Conservation (phyloP, 202 grass and related monocot species). For the Brachypodium distachyon region DNA sequence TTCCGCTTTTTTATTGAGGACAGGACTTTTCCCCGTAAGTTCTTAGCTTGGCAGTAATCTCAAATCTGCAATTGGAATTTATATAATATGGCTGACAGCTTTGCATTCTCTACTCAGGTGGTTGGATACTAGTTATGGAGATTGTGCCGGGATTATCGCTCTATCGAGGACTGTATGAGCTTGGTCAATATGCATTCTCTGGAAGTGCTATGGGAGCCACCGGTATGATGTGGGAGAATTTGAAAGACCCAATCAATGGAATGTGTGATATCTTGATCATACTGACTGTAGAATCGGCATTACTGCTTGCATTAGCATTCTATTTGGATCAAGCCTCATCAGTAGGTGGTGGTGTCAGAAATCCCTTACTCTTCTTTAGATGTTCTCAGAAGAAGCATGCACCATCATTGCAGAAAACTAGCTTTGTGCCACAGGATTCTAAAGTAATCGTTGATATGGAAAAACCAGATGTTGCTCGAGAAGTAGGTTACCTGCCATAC, state of each 20-base stretch:
- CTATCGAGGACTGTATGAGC: slow-evolving; percentile 63
- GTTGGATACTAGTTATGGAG: slow-evolving; percentile 61
- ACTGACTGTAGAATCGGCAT: slow-evolving; percentile 56
- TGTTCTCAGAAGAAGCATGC: slow-evolving; percentile 22
- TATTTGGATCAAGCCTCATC: slow-evolving; percentile 43
- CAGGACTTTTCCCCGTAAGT: slow-evolving; percentile 43
- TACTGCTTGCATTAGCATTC: slow-evolving; percentile 47
- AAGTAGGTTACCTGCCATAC: slow-evolving; percentile 40
- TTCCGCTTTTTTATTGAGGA: slow-evolving; percentile 47
- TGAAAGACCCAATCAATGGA: slow-evolving; percentile 56
- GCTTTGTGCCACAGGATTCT: background rate
- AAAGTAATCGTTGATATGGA: slow-evolving; percentile 35
- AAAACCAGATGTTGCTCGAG: slow-evolving; percentile 44
- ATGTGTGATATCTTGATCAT: slow-evolving; percentile 54
- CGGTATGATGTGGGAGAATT: slow-evolving; percentile 52
- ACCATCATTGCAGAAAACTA: slow-evolving; percentile 15
- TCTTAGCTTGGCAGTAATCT: slow-evolving; percentile 1
- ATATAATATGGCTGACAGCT: background rate
- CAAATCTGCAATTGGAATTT: background rate
- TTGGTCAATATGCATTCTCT: slow-evolving; percentile 55
- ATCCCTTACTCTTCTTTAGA: slow-evolving; percentile 36
- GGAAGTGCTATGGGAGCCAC: slow-evolving; percentile 31
- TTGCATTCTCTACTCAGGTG: slow-evolving; percentile 33
- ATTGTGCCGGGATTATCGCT: slow-evolving; percentile 68
- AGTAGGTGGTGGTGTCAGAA: slow-evolving; percentile 16